Evolutionary conservation across 495 filamentous ascomycete genomes (phyloP).

Genomic region (Hyphodiscus hymeniophilus): DNA sequence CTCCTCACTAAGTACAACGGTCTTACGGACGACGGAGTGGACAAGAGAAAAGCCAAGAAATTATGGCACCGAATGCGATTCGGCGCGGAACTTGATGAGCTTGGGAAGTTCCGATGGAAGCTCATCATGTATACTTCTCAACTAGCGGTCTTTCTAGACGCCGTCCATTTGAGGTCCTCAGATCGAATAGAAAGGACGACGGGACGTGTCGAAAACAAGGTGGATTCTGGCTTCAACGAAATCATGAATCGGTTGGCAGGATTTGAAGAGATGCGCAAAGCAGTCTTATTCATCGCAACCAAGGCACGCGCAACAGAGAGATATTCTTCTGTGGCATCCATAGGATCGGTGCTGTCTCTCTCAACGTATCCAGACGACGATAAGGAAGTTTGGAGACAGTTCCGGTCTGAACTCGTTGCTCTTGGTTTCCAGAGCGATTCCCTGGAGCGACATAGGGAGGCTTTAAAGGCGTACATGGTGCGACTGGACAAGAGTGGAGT

Average conservation of each 20-base stretch:
- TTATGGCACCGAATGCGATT: constrained; percentile 7
- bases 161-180: background rate
- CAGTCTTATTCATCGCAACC: background rate
- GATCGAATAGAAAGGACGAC: background rate
- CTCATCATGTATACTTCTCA: constrained; percentile 1
- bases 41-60: background rate
- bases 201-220: background rate
- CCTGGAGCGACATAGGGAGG: background rate
- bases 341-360: background rate
- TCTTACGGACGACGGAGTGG: background rate
- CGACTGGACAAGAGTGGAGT: background rate
- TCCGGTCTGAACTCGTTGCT: background rate
- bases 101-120: constrained; percentile 7
- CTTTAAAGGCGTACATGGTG: background rate
- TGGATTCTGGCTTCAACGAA: background rate
- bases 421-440: background rate
- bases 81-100: constrained; percentile 7
- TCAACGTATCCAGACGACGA: background rate
- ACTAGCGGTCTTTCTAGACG: background rate
- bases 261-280: background rate
- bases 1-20: constrained; percentile 1
- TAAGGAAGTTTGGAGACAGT: background rate
- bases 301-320: no score
- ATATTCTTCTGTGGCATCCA: background rate
- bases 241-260: background rate